Evolutionary conservation across 106 monocot genomes (phyloP), one percentile per base, ranked within the genome.

Genomic region (Dendrobium chrysotoxum): DNA sequence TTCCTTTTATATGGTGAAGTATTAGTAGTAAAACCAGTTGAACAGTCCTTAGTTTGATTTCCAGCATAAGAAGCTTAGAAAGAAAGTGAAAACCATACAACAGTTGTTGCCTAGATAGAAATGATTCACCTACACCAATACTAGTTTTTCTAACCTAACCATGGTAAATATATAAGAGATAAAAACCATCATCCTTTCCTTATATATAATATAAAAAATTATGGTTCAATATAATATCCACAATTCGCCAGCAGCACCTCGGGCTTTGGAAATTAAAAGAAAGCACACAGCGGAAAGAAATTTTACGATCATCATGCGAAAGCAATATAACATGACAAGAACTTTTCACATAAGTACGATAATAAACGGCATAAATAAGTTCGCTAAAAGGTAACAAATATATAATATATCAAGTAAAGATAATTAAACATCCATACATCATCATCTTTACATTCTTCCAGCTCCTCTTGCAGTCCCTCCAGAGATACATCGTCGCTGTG

Each of bases 371-470:
- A 47, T 20, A 76, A 39, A 76, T 7, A 45, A 10, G 0, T 4
- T 15, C 47, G 47, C 15, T 11, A 28, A 47, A 47, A 15, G 45
- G 23, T 35, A 40, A 5, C 11, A 41, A 74, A 20, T 7, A 74
- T 28, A 38, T 40, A 41, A 6, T 0, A 5, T 41, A 74, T 41
- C 40, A 18, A 28, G 17, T 70, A 70, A 41, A 5, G 7, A 40
- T 31, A 74, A 74, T 50, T 50, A 41, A 75, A 79, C 38, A 18
- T 38, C 83, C 89, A 86, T 61, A 91, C 93, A 74, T 81, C 83
- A 85, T 91, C 89, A 80, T 88, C 72, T 80, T 88, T 91, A 76
- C 91, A 94, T 81, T 94, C 94, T 81, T 94, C 89, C 75, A 94
- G 91, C 64, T 94, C 94, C 71, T 89, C 88, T 67, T 88, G 78